A percentile compares a stretch with the other conserved stretches of the same genome.
These are phyloP conservation scores for Cicer pinnatifidum DNA, from an alignment of 306 rosid species.

Conservation along the genomic window DNA sequence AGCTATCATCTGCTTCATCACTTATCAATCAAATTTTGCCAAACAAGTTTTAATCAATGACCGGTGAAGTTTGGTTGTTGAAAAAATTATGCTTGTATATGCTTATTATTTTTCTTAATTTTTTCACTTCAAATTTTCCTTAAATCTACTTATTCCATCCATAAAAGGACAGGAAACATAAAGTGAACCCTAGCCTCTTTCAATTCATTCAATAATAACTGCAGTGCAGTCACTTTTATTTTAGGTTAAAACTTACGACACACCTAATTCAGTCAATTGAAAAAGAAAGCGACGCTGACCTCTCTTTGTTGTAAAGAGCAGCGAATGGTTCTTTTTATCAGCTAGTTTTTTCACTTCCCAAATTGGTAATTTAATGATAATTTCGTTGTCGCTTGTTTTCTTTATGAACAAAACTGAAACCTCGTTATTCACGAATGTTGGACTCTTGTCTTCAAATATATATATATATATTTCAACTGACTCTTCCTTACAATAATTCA, in stretches of 20 bases:
- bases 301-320: conserved; percentile 20
- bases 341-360: conserved; percentile 44
- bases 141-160: background rate
- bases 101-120: no score
- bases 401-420: conserved; percentile 48
- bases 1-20: no score
- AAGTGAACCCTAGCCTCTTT: conserved; percentile 18
- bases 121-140: background rate
- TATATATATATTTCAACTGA: conserved; percentile 41
- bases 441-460: conserved; percentile 38
- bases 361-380: conserved; percentile 52
- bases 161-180: conserved; percentile 20
- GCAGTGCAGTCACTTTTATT: conserved; percentile 34
- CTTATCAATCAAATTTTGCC: no score
- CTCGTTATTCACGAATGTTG: conserved; percentile 62
- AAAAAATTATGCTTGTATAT: no score
- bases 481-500: conserved; percentile 3
- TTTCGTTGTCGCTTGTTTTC: conserved; percentile 31
- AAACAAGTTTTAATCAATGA: no score
- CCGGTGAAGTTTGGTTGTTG: no score
- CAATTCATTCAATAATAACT: conserved; percentile 44
- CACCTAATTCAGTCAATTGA: conserved; percentile 24
- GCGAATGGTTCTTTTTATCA: conserved; percentile 33
- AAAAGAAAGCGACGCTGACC: conserved; percentile 44
- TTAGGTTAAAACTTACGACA: conserved; percentile 39